phyloP scores from a whole-genome alignment of 73 alveolate genomes.

The Uronychia binucleata region DNA sequence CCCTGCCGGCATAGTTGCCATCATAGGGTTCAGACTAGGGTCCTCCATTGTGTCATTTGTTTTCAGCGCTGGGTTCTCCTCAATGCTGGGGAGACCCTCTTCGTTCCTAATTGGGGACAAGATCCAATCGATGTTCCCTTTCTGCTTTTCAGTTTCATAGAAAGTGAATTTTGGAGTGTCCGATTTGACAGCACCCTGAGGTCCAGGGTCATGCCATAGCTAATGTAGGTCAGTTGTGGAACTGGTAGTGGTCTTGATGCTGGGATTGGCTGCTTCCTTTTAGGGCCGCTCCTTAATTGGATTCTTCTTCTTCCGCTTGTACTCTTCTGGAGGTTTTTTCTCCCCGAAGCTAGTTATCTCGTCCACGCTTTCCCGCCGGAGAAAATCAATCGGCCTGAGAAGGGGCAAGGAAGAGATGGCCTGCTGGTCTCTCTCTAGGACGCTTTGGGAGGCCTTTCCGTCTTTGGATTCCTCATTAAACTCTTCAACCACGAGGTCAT shows the following conservation, averaged over 20 bases:
- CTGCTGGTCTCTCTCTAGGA: not conserved
- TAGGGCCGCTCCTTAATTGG: not conserved
- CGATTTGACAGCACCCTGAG: not conserved
- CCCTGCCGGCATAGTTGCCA: not conserved
- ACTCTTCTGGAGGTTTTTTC: not conserved
- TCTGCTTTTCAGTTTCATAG: not conserved
- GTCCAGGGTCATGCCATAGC: not conserved
- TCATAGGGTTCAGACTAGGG: not conserved
- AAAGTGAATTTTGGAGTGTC: not conserved
- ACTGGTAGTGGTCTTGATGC: not conserved
- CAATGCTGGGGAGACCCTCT: not conserved
- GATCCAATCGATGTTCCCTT: not conserved
- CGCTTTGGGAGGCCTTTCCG: not conserved
- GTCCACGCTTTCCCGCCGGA: not conserved
- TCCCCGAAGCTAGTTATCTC: not conserved
- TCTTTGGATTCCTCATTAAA: not conserved
- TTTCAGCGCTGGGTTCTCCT: not conserved
- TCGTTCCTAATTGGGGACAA: not conserved
- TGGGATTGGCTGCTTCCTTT: not conserved
- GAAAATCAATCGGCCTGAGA: not conserved
- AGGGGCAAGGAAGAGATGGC: too few species aligned
- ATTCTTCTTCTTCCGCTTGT: not conserved
- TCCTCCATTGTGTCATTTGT: not conserved
- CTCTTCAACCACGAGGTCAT: not conserved
- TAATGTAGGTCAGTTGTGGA: not conserved